Conservation (phyloP, 352 stramenopile species). For the Elongisporangium undulatum region DNA sequence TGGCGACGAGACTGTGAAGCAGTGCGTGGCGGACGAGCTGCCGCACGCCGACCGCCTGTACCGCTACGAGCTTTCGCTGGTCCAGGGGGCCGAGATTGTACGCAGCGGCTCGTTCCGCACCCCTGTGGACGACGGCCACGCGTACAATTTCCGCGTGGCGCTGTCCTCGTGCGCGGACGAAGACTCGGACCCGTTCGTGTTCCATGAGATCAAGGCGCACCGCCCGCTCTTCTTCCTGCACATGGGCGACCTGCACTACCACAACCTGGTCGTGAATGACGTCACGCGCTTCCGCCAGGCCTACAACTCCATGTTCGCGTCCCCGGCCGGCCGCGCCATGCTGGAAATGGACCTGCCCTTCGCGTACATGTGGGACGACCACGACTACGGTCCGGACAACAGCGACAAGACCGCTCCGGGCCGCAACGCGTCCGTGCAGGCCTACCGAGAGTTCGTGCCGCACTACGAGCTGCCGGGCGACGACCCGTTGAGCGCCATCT, state of each 20-base stretch:
- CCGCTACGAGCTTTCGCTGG: conserved; percentile 51
- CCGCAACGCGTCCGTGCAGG: conserved; percentile 64
- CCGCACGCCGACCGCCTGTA: conserved; percentile 47
- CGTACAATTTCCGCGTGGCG: conserved; percentile 63
- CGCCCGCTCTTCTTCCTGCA: conserved; percentile 83
- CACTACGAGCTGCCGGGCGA: conserved; percentile 49
- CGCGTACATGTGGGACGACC: conserved; percentile 90
- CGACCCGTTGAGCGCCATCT: conserved; percentile 35
- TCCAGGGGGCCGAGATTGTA: conserved; percentile 24
- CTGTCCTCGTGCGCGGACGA: conserved; percentile 85
- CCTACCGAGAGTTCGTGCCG: conserved; percentile 79
- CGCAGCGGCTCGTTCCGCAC: conserved; percentile 44
- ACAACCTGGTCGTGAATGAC: conserved; percentile 74
- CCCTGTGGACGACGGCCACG: conserved; percentile 29
- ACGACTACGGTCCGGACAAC: conserved; percentile 89
- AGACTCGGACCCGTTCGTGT: conserved; percentile 59
- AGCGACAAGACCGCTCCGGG: conserved; percentile 74
- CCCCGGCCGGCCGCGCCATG: conserved; percentile 62
- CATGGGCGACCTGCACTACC: conserved; percentile 88
- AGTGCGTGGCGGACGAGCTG: conserved; percentile 42
- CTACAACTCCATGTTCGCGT: conserved; percentile 74
- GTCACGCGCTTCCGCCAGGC: conserved; percentile 45
- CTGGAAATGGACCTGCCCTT: conserved; percentile 82
- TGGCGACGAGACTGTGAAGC: conserved; percentile 31
- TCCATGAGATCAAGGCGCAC: conserved; percentile 44